Conservation (phyloP, 2,329 filamentous ascomycete species). For the Alternaria tenuissima region DNA sequence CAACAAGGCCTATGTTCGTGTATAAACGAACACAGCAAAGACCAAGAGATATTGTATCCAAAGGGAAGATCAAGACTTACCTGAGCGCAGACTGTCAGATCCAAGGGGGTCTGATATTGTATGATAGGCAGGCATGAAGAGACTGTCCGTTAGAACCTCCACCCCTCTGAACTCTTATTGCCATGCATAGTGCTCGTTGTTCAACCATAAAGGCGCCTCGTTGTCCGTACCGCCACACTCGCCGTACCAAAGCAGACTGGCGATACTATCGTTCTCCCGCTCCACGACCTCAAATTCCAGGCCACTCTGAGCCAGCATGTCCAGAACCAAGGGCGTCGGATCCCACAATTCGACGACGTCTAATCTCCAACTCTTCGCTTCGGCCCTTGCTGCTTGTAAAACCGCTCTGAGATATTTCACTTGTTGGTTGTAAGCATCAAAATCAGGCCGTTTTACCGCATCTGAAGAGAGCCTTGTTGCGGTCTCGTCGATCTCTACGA, state of each 20-base stretch:
- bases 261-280: not conserved
- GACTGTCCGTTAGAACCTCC: not conserved
- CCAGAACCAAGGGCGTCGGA: constrained; percentile 61
- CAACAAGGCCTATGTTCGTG: not conserved
- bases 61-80: too few species aligned
- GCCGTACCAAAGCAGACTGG: constrained; percentile 8
- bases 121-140: rapidly evolving
- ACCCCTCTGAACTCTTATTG: constrained; percentile 17
- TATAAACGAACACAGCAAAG: not conserved
- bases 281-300: not conserved
- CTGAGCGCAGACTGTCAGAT: rapidly evolving
- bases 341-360: constrained; percentile 81
- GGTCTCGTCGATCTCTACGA: constrained; percentile 60
- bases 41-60: too few species aligned
- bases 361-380: constrained; percentile 74
- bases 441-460: constrained; percentile 9
- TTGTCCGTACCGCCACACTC: constrained; percentile 13
- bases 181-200: constrained; percentile 47
- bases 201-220: constrained; percentile 35
- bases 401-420: constrained; percentile 58
- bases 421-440: not conserved
- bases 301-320: constrained; percentile 9
- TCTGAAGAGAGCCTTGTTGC: constrained; percentile 16
- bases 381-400: constrained; percentile 68
- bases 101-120: too few species aligned